phyloP scores from a whole-genome alignment of 257 asterid genomes.

The Scutellaria galericulata region DNA sequence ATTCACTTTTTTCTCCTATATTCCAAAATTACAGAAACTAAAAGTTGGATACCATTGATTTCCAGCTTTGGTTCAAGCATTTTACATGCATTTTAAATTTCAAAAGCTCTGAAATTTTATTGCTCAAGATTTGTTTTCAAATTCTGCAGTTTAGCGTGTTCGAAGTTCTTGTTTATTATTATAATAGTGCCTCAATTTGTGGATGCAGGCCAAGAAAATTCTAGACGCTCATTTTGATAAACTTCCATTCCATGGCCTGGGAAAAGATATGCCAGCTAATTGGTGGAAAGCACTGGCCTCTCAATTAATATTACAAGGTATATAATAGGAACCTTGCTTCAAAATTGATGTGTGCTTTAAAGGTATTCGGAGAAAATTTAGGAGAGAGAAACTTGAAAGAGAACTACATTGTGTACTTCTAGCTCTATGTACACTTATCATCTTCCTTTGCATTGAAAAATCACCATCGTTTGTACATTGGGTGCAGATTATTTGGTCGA shows the following conservation, averaged over 20 bases:
- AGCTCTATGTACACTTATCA: background rate
- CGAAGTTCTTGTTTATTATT: slow-evolving; percentile 27
- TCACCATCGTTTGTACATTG: slow-evolving; percentile 35
- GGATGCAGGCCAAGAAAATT: slow-evolving; percentile 77
- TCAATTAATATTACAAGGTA: slow-evolving; percentile 81
- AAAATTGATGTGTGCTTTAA: background rate
- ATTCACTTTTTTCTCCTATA: slow-evolving; percentile 11
- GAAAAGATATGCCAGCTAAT: slow-evolving; percentile 83
- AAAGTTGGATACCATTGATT: slow-evolving; percentile 1
- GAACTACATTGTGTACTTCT: background rate
- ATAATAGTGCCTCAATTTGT: slow-evolving; percentile 32
- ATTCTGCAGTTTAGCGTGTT: slow-evolving; percentile 26
- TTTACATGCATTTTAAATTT: slow-evolving; percentile 11
- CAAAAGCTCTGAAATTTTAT: slow-evolving; percentile 9
- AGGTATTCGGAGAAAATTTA: background rate
- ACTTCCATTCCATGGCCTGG: slow-evolving; percentile 92
- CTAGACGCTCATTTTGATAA: slow-evolving; percentile 75
- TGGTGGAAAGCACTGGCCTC: slow-evolving; percentile 93
- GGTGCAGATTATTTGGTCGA: slow-evolving; percentile 80
- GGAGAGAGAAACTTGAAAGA: background rate
- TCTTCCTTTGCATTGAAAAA: slow-evolving; percentile 25
- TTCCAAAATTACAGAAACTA: background rate
- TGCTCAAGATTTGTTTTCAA: slow-evolving; percentile 19
- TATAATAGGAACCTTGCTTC: slow-evolving; percentile 29
- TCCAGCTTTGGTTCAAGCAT: slow-evolving; percentile 15